Conservation (phyloP, 2,329 filamentous ascomycete species). For the Beauveria pseudobassiana region DNA sequence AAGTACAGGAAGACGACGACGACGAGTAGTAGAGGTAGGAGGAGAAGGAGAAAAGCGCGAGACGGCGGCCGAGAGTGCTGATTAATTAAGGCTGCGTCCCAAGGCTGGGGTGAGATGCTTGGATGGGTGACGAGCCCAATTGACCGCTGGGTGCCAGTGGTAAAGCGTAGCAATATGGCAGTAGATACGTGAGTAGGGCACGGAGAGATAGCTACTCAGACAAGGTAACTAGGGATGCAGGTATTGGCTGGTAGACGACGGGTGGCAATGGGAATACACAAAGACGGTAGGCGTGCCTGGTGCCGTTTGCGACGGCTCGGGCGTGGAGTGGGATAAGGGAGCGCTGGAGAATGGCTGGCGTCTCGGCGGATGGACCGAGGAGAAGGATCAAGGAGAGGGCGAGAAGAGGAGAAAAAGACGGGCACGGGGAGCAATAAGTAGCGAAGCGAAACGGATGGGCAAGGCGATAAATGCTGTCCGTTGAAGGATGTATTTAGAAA, state of each 20-base stretch:
- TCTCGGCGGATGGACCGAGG: neutral
- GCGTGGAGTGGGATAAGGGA: neutral
- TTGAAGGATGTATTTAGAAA: neutral
- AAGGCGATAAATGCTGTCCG: neutral
- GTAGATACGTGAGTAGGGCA: neutral
- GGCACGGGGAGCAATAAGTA: slow-evolving; percentile 1
- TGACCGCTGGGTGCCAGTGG: neutral
- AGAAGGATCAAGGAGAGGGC: neutral
- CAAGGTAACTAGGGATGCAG: no score
- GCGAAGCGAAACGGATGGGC: neutral
- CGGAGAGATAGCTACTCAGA: neutral
- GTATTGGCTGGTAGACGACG: neutral
- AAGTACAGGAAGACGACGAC: neutral
- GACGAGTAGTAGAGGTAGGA: neutral
- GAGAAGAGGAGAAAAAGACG: neutral
- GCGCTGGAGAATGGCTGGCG: neutral
- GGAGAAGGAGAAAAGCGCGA: neutral
- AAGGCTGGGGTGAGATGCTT: slow-evolving; percentile 6
- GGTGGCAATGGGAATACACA: neutral
- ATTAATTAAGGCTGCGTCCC: slow-evolving; percentile 4
- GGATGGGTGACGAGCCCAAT: neutral
- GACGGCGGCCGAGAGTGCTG: neutral
- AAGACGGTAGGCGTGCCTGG: neutral
- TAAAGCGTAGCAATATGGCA: neutral
- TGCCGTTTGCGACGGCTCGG: neutral